phyloP scores from a whole-genome alignment of 495 filamentous ascomycete genomes.

The Tuber borchii region DNA sequence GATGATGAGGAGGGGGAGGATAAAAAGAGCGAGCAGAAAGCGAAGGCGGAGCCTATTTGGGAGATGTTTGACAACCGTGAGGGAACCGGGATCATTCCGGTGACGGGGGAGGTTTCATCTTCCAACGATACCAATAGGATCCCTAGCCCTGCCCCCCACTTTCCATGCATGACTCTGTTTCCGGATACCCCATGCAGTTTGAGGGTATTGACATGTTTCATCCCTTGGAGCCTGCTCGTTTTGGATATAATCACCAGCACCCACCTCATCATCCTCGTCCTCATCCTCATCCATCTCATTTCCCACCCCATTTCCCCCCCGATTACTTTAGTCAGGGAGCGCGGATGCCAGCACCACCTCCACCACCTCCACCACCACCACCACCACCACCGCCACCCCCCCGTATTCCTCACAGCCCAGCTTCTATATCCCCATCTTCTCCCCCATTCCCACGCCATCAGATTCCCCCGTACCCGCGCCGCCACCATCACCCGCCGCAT shows the following conservation, averaged over 20 bases:
- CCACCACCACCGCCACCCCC: slow-evolving; percentile 16
- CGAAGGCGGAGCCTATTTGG: slow-evolving; percentile 20
- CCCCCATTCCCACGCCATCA: neutral
- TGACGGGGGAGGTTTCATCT: neutral
- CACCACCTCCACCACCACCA: slow-evolving; percentile 7
- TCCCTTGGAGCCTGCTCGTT: neutral
- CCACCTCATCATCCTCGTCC: slow-evolving; percentile 7
- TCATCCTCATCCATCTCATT: slow-evolving; percentile 1
- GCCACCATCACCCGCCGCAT: neutral
- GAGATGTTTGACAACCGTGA: slow-evolving; percentile 10
- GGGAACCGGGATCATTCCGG: neutral
- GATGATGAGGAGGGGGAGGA: neutral
- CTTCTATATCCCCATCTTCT: neutral
- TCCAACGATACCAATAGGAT: neutral
- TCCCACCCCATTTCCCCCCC: neutral
- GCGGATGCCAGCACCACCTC: slow-evolving; percentile 7
- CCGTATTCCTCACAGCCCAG: slow-evolving; percentile 20
- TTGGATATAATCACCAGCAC: slow-evolving; percentile 1
- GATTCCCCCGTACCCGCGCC: neutral
- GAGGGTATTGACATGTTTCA: neutral
- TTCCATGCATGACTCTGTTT: neutral
- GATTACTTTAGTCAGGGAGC: neutral
- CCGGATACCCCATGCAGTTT: neutral
- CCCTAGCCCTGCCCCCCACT: neutral
- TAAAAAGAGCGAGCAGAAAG: neutral